Conservation (phyloP, 805 yeast genomes). For the Candida morakotiae region DNA sequence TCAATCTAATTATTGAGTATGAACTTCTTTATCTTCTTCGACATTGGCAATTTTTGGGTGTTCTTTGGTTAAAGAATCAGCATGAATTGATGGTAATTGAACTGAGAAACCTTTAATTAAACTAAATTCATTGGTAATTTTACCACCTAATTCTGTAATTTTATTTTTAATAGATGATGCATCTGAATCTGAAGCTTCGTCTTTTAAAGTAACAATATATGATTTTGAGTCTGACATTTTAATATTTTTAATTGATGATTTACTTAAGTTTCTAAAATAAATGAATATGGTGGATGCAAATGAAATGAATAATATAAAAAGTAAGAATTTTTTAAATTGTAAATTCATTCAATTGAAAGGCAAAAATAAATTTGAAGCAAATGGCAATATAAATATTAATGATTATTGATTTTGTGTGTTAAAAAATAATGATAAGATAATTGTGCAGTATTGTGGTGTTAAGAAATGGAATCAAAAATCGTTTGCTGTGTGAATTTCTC, state of each 20-base stretch:
- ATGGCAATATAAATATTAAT: background rate
- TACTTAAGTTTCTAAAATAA: background rate
- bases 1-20: conserved; percentile 15
- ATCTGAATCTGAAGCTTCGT: conserved; percentile 38
- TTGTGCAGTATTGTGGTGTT: too few relatives aligned
- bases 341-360: conserved; percentile 1
- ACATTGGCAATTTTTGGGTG: conserved; percentile 52
- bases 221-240: conserved; percentile 28
- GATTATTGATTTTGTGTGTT: too few relatives aligned
- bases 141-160: conserved; percentile 53
- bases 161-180: conserved; percentile 42
- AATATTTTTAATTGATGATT: background rate
- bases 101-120: conserved; percentile 66
- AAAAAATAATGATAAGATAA: too few relatives aligned
- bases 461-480: too few relatives aligned
- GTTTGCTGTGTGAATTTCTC: too few relatives aligned
- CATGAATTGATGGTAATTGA: conserved; percentile 53
- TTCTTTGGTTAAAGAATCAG: conserved; percentile 35
- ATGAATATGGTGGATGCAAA: background rate
- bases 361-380: background rate
- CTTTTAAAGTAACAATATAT: conserved; percentile 45
- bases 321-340: conserved; percentile 1
- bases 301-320: background rate
- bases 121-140: conserved; percentile 54
- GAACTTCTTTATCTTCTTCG: conserved; percentile 69